phyloP scores from a whole-genome alignment of 352 stramenopile genomes.

The Saprolegnia parasitica region DNA sequence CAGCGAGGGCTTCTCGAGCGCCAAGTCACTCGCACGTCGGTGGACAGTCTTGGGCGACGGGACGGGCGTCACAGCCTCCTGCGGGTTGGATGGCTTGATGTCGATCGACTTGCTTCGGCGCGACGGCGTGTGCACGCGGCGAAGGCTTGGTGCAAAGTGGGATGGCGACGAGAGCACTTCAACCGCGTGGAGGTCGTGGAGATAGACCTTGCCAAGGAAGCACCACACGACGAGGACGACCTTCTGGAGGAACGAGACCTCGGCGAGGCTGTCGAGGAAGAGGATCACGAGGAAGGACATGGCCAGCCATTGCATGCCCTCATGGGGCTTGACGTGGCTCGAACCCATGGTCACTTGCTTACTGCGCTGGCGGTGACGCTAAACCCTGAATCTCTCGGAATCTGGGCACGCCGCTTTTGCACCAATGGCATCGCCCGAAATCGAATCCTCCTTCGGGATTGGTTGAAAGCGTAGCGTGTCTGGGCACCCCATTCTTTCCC shows the following conservation, averaged over 20 bases:
- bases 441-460: neutral
- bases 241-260: slow-evolving; percentile 27
- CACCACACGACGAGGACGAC: slow-evolving; percentile 28
- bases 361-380: neutral
- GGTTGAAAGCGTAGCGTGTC: slow-evolving; percentile 4
- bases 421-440: neutral
- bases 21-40: neutral
- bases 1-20: neutral
- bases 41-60: neutral
- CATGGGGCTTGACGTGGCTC: slow-evolving; percentile 8
- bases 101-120: neutral
- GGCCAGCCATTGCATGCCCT: slow-evolving; percentile 27
- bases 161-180: slow-evolving; percentile 6
- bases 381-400: slow-evolving; percentile 2
- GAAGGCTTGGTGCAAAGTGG: neutral
- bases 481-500: neutral
- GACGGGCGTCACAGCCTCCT: neutral
- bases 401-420: neutral
- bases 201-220: slow-evolving; percentile 29
- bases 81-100: neutral
- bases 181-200: slow-evolving; percentile 23
- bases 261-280: slow-evolving; percentile 28
- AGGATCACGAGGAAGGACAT: slow-evolving; percentile 28
- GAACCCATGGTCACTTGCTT: neutral
- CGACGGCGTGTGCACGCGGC: neutral